phyloP scores from a whole-genome alignment of 306 rosid species.

The Quillaja saponaria region DNA sequence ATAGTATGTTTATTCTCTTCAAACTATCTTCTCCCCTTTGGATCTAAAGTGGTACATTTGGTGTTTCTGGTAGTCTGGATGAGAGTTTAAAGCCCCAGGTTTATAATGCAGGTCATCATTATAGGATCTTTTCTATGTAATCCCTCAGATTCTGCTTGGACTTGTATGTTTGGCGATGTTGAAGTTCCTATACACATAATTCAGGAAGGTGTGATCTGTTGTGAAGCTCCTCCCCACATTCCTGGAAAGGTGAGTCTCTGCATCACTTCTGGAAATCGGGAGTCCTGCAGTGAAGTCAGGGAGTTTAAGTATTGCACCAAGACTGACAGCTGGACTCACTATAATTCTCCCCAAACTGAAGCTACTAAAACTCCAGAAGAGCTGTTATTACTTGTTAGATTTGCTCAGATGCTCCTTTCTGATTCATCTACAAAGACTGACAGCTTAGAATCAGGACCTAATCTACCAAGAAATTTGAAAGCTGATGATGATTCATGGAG shows the following conservation, averaged over 20 bases:
- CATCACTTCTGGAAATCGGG: conserved; percentile 75
- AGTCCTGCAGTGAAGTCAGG: conserved; percentile 85
- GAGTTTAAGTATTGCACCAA: conserved; percentile 73
- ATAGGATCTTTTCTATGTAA: conserved; percentile 80
- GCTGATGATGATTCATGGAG: conserved; percentile 67
- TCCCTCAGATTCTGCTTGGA: conserved; percentile 68
- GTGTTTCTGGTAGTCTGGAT: conserved; percentile 12
- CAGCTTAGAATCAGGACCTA: conserved; percentile 39
- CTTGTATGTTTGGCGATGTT: conserved; percentile 84
- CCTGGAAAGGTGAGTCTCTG: conserved; percentile 79
- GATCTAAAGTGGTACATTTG: conserved; percentile 20
- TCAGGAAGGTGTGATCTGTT: conserved; percentile 73
- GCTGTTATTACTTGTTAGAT: conserved; percentile 78
- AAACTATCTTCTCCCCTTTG: background rate
- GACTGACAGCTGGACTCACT: conserved; percentile 40
- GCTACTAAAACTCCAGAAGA: conserved; percentile 65
- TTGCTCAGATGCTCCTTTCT: conserved; percentile 70
- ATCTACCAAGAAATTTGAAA: conserved; percentile 35
- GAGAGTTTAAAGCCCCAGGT: conserved; percentile 29
- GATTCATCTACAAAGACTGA: conserved; percentile 43
- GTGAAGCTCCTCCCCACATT: conserved; percentile 76
- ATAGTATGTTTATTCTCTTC: background rate
- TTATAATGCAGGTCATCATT: conserved; percentile 65
- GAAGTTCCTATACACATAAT: conserved; percentile 83
- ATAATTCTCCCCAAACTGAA: conserved; percentile 49